Percentiles rank a stretch among this genome's conserved stretches.
Conservation (phyloP, 495 filamentous ascomycete species). For the Annulohypoxylon nitens region DNA sequence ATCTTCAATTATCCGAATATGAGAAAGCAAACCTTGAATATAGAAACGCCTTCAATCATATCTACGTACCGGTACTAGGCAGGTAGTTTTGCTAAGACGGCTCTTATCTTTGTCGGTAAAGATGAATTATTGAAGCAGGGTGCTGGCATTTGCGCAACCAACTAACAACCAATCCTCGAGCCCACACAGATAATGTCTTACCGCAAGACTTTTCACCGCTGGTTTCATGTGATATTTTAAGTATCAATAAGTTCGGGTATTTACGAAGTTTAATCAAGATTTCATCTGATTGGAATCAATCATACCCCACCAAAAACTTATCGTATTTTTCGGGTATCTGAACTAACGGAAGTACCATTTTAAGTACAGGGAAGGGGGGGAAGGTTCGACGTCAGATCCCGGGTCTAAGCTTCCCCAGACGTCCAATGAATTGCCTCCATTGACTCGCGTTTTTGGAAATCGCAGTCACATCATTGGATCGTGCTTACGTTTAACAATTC, state of each 20-base stretch:
- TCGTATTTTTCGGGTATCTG: not conserved
- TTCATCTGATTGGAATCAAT: slow-evolving; percentile 7
- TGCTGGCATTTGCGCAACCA: slow-evolving; percentile 9
- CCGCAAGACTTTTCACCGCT: slow-evolving; percentile 9
- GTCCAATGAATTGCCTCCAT: not conserved
- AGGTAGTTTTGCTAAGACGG: not conserved
- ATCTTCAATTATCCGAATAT: not conserved
- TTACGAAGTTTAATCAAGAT: slow-evolving; percentile 20
- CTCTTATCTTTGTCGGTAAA: slow-evolving; percentile 14
- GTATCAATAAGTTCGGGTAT: slow-evolving; percentile 20
- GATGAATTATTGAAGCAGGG: not conserved
- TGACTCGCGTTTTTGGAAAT: slow-evolving; percentile 42
- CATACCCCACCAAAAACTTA: slow-evolving; percentile 36
- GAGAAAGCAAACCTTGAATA: not conserved
- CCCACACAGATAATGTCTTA: slow-evolving; percentile 6
- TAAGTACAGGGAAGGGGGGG: slow-evolving; percentile 5
- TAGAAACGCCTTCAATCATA: too few relatives aligned
- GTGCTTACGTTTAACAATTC: slow-evolving; percentile 22
- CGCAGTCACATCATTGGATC: slow-evolving; percentile 36
- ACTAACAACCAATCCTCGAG: not conserved
- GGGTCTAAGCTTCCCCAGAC: slow-evolving; percentile 27
- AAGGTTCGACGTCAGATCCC: slow-evolving; percentile 34
- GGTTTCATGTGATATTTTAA: slow-evolving; percentile 14
- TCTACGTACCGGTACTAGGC: not conserved
- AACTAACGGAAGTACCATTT: not conserved